Evolutionary conservation across 2,329 filamentous ascomycete genomes (phyloP), one percentile per base, ranked within the genome.

Genomic region (Paecilomyces variotii): DNA sequence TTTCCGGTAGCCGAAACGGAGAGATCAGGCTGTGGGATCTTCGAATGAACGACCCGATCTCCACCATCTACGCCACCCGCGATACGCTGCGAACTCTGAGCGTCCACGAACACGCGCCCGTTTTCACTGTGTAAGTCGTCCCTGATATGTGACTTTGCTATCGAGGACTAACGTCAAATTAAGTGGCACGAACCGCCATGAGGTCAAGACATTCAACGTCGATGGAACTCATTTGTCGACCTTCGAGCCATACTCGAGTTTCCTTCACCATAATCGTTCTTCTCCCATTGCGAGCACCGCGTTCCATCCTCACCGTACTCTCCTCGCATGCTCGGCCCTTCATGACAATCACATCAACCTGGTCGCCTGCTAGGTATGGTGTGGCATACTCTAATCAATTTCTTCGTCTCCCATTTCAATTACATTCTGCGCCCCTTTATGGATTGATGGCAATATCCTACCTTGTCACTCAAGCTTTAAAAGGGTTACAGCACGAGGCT

Each of bases 21-120:
- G 94, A 94, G 70, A 89, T 99, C 63, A 92, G 90, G 72, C 80
- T 99, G 14, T 99, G 94, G 94, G 94, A 99, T 73, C 91, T 99
- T 55, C 85, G 94, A 54, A 90, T 91, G 85, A 89, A 94, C 63
- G 82, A 82, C 64, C 87, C 89, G 4, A 79, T 96, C 55, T 86
- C 87, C 60, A 85, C 85, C 1, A 88, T 93, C 67, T 82, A 85
- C 69, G 86, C 88, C 5, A 93, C 90, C 2, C 86, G 83, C 60
- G 87, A 92, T 67, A 89, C 88, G 7, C 81, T 96, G 61, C 85
- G 91, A 57, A 96, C 90, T 19, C 83, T 96, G 59, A 94, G 89
- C 72, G 92, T 94, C 50, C 94, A 99, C 73, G 94, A 99, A 74
- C 94, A 99, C 74, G 85, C 96, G 57, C 94, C 94, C 27, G 92